phyloP scores from a whole-genome alignment of 2,329 filamentous ascomycete genomes.

The Clonostachys byssicola region DNA sequence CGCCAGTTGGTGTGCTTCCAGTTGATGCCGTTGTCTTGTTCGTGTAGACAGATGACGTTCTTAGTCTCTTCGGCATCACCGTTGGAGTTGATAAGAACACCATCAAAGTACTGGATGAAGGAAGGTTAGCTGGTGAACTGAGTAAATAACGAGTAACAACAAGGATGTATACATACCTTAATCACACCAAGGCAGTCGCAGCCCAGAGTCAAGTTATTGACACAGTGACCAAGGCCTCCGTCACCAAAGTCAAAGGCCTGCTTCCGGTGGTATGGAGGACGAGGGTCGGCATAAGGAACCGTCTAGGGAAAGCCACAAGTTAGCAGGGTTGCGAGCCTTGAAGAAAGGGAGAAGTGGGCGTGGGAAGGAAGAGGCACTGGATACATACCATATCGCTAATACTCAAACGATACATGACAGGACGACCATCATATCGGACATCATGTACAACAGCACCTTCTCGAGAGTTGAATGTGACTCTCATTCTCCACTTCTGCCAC shows the following conservation, averaged over 20 bases:
- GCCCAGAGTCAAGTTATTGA: constrained; percentile 62
- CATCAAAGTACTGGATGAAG: constrained; percentile 30
- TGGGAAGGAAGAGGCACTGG: not conserved
- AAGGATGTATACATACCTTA: constrained; percentile 13
- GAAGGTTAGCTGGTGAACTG: too few relatives aligned
- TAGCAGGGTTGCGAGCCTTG: not conserved
- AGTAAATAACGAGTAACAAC: constrained; percentile 1
- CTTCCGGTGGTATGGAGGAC: constrained; percentile 60
- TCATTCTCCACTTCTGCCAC: constrained; percentile 66
- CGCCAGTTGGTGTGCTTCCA: constrained; percentile 61
- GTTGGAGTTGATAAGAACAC: constrained; percentile 18
- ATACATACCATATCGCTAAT: constrained; percentile 57
- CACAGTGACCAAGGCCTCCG: constrained; percentile 57
- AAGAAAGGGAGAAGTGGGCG: too few relatives aligned
- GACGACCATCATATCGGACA: constrained; percentile 60
- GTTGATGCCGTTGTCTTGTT: constrained; percentile 43
- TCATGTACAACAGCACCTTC: constrained; percentile 69
- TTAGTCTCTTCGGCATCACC: constrained; percentile 35
- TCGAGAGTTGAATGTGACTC: constrained; percentile 64
- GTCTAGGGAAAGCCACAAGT: constrained; percentile 5
- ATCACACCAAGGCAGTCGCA: constrained; percentile 68
- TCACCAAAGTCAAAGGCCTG: constrained; percentile 69
- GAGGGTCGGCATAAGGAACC: constrained; percentile 63
- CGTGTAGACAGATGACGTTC: constrained; percentile 26
- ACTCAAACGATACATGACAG: constrained; percentile 61